phyloP scores from a whole-genome alignment of 148 eudicot species.

The Diospyros lotus region DNA sequence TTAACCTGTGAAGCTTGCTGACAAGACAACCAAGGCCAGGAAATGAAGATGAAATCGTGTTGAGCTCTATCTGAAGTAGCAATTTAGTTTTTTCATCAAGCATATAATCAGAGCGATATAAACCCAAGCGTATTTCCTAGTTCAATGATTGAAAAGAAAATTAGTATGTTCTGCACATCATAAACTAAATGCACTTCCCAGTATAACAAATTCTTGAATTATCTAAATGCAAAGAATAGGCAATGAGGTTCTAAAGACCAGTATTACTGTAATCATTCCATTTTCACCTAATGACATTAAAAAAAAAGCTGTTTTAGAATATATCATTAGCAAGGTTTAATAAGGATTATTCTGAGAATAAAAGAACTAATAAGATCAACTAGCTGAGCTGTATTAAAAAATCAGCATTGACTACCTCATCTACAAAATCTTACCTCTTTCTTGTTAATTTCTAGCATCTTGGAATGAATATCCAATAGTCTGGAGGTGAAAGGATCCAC shows the following conservation, averaged over 20 bases:
- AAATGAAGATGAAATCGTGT: constrained; percentile 87
- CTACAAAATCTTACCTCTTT: constrained; percentile 51
- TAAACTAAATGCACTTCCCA: neutral
- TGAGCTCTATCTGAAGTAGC: constrained; percentile 94
- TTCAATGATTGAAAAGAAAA: neutral
- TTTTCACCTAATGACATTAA: neutral
- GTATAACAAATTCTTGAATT: neutral
- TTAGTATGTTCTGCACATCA: neutral
- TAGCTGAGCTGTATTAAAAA: neutral
- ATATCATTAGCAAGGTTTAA: neutral
- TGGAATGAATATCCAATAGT: constrained; percentile 83
- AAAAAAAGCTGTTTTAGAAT: neutral
- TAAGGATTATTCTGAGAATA: neutral
- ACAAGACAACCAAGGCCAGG: constrained; percentile 72
- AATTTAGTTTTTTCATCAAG: constrained; percentile 83
- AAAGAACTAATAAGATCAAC: neutral
- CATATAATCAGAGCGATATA: constrained; percentile 99
- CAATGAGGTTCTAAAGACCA: neutral
- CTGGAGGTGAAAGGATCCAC: constrained; percentile 85
- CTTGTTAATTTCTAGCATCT: constrained; percentile 74
- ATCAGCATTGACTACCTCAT: neutral
- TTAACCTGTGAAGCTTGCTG: constrained; percentile 89
- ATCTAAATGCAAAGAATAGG: neutral
- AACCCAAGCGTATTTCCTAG: constrained; percentile 92
- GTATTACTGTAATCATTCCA: neutral